Percentiles rank a stretch among this genome's conserved stretches.
These are phyloP conservation scores for Stentor coeruleus DNA, from an alignment of 73 alveolate species.

Conservation along the genomic window DNA sequence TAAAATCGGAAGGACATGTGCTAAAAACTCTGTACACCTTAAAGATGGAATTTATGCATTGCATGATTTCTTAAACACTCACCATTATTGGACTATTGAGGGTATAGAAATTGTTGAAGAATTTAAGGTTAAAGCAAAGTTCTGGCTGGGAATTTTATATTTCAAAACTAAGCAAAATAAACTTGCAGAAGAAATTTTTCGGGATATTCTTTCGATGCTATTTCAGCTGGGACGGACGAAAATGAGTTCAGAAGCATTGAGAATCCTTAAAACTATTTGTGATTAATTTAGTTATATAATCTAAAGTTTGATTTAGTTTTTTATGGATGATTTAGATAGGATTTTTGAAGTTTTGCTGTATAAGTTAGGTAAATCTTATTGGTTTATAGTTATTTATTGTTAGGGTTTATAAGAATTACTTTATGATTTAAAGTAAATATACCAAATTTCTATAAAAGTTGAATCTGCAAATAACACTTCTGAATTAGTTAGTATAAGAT, in stretches of 20 bases:
- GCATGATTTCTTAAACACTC: conserved; percentile 10
- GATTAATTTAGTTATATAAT: no score
- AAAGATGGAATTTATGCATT: neutral
- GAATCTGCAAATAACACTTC: no score
- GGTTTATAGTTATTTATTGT: no score
- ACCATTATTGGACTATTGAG: conserved; percentile 17
- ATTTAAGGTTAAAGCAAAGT: neutral
- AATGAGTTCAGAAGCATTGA: neutral
- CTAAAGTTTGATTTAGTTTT: no score
- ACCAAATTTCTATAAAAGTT: no score
- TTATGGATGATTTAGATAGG: no score
- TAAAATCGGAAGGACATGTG: conserved; percentile 11
- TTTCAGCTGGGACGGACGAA: conserved; percentile 13
- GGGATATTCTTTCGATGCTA: neutral
- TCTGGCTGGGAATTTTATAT: neutral
- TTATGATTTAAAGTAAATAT: no score
- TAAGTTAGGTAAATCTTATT: no score
- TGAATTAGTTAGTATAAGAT: no score
- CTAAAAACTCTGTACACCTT: neutral
- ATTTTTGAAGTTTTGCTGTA: no score
- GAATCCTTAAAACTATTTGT: no score
- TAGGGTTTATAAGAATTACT: no score
- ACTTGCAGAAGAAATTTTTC: neutral
- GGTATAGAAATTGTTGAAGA: conserved; percentile 18
- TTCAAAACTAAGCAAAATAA: neutral